Base-by-base conservation (phyloP, 2,329 filamentous ascomycete species). In the Volutella citrinella region DNA sequence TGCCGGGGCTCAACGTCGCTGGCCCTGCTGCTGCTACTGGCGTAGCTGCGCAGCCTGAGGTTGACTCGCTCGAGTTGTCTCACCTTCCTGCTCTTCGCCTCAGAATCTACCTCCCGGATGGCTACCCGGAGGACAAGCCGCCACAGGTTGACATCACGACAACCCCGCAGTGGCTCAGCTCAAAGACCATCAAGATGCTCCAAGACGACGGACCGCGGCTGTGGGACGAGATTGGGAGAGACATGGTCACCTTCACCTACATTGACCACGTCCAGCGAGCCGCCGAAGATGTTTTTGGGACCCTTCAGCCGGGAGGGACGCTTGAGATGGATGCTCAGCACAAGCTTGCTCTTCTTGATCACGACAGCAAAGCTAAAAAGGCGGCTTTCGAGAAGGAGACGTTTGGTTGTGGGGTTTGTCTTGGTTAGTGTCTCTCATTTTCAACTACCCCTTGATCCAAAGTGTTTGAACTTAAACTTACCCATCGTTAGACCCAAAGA, bases 341-440 rank as follows among this genome's bases (percentile, higher is more conserved):
- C 53, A 85, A 87, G 60, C 76, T 87, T 13, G 74, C 80, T 6
- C 69, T 96, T 11, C 61, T 95, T 26, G 84, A 89, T 46, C 88
- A 86, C 51, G 85, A 95, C 53, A 80, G 78, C 38, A 81, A 82
- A 42, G 80, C 84, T 7, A 84, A 84, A 54, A 77, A 78, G 34
- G 77, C 78, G 15, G 79, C 80, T 1, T 97, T 96, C 56, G 82
- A 93, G 40, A 80, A 79, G 46, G 84, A 83, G 49, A 95, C 87
- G 0, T 96, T 93, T 55, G 80, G 90, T 32, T 97, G 91, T 47
- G 87, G 84, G 3, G 76, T 97, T 29, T 96, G 90, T 56, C 64
- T 96, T 28, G 74, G 74, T 79, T 63, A 36, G 67, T 46, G n/a
- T 17, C 19, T 14, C 6, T 3, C 13, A 15, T 17, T 12, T 7